phyloP scores from a whole-genome alignment of 1,284 basidiomycete genomes.

The Malassezia obtusa region DNA sequence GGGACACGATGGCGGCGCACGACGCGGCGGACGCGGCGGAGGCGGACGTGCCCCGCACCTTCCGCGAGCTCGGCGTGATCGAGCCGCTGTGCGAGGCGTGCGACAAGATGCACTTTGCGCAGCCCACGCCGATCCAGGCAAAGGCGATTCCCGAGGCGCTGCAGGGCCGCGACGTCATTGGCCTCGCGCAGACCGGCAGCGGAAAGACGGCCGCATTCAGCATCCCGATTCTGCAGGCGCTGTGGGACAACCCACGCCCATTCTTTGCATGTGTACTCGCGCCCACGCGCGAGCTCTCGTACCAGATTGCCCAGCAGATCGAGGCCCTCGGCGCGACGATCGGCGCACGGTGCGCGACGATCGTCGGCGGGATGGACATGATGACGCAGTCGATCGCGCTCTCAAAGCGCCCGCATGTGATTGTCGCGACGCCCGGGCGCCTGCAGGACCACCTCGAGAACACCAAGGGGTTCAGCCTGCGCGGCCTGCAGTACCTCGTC shows the following conservation, averaged over 20 bases:
- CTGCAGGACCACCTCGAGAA: constrained; percentile 92
- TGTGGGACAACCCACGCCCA: constrained; percentile 91
- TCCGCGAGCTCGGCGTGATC: constrained; percentile 67
- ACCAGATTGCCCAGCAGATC: constrained; percentile 94
- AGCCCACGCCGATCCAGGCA: constrained; percentile 83
- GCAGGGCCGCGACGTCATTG: constrained; percentile 86
- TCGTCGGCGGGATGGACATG: constrained; percentile 92
- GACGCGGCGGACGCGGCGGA: too few species aligned
- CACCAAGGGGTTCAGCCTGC: constrained; percentile 90
- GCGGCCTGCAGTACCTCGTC: constrained; percentile 79
- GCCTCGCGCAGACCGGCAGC: constrained; percentile 90
- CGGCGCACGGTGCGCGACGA: constrained; percentile 73
- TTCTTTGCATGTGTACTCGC: constrained; percentile 89
- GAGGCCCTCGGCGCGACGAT: constrained; percentile 69
- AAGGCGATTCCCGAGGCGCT: constrained; percentile 83
- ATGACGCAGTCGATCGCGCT: constrained; percentile 86
- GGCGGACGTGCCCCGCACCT: constrained; percentile 24
- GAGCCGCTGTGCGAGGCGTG: constrained; percentile 80
- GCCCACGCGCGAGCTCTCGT: constrained; percentile 75
- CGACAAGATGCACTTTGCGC: constrained; percentile 68
- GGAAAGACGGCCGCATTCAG: constrained; percentile 98
- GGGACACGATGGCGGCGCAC: background rate
- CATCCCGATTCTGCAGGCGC: constrained; percentile 84
- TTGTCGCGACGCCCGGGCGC: constrained; percentile 95
- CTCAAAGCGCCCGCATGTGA: constrained; percentile 68